Evolutionary conservation across 2,329 filamentous ascomycete genomes (phyloP).

Genomic region (Dactylella cylindrospora): DNA sequence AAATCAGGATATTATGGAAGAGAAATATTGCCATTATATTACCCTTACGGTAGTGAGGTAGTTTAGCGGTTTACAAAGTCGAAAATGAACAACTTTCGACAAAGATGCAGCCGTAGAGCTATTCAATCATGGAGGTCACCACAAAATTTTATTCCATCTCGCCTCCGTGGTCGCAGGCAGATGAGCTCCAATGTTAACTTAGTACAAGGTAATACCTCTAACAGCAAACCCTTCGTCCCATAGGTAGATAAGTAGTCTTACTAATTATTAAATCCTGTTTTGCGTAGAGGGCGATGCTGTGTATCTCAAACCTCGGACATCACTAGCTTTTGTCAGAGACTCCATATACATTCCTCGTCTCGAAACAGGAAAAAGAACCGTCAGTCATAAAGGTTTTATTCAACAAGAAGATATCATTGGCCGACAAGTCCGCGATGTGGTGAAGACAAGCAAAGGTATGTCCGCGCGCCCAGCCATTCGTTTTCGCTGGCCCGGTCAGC

Average conservation of each 20-base stretch:
- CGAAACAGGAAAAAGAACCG: slow-evolving; percentile 49
- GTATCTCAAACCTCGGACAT: slow-evolving; percentile 21
- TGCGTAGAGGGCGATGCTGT: slow-evolving; percentile 22
- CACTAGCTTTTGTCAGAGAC: slow-evolving; percentile 10
- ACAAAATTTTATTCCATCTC: neutral
- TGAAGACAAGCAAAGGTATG: slow-evolving; percentile 59
- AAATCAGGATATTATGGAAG: neutral
- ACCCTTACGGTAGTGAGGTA: too few relatives aligned
- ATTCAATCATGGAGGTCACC: neutral
- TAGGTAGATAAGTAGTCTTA: too few relatives aligned
- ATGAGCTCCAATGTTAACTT: slow-evolving; percentile 22
- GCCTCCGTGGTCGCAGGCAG: neutral
- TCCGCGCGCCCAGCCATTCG: slow-evolving; percentile 21
- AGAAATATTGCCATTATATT: neutral
- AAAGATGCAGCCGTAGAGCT: neutral
- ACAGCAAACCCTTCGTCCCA: neutral
- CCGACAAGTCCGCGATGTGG: slow-evolving; percentile 61
- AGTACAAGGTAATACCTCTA: neutral
- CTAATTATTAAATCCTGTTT: neutral
- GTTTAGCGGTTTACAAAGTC: too few relatives aligned
- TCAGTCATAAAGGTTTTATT: slow-evolving; percentile 57
- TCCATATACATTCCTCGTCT: slow-evolving; percentile 51
- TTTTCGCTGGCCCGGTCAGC: neutral
- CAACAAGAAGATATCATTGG: slow-evolving; percentile 65
- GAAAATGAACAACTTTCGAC: slow-evolving; percentile 13